Percentiles rank a stretch among this genome's conserved stretches.
Conservation (phyloP, 768 basidiomycete species). For the Pulveroboletus sp. region DNA sequence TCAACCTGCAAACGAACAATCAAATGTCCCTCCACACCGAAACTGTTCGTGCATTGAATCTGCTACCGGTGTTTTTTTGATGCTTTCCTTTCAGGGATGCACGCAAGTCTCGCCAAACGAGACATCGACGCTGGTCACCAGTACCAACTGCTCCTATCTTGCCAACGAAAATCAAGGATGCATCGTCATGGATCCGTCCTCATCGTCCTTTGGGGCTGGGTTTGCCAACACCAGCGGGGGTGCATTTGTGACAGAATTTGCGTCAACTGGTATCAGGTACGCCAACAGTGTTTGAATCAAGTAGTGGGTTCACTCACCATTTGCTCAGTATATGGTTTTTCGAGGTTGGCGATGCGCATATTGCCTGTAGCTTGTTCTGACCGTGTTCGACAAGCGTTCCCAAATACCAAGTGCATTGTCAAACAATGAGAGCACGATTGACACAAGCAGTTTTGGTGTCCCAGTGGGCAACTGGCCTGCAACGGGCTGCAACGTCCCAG, state of each 20-base stretch:
- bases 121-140: slow-evolving; percentile 49
- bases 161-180: slow-evolving; percentile 66
- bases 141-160: slow-evolving; percentile 57
- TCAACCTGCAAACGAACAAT: slow-evolving; percentile 63
- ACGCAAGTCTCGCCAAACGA: slow-evolving; percentile 47
- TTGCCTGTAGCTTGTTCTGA: background rate
- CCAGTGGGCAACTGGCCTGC: slow-evolving; percentile 70
- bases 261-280: slow-evolving; percentile 61
- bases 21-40: slow-evolving; percentile 77
- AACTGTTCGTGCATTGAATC: slow-evolving; percentile 32
- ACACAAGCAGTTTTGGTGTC: slow-evolving; percentile 58
- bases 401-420: slow-evolving; percentile 48
- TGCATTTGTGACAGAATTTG: slow-evolving; percentile 73
- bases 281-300: slow-evolving; percentile 18
- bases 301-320: background rate
- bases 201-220: slow-evolving; percentile 58
- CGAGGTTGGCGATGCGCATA: slow-evolving; percentile 13
- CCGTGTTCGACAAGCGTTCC: slow-evolving; percentile 23
- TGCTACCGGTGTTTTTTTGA: background rate
- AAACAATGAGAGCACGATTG: slow-evolving; percentile 46
- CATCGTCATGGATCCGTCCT: slow-evolving; percentile 51
- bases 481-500: slow-evolving; percentile 48
- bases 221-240: slow-evolving; percentile 72
- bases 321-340: slow-evolving; percentile 31
- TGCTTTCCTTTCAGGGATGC: slow-evolving; percentile 41